These are phyloP conservation scores for Cladosporium cucumerinum DNA, from an alignment of 2,329 filamentous ascomycete genomes.

Conservation along the genomic window DNA sequence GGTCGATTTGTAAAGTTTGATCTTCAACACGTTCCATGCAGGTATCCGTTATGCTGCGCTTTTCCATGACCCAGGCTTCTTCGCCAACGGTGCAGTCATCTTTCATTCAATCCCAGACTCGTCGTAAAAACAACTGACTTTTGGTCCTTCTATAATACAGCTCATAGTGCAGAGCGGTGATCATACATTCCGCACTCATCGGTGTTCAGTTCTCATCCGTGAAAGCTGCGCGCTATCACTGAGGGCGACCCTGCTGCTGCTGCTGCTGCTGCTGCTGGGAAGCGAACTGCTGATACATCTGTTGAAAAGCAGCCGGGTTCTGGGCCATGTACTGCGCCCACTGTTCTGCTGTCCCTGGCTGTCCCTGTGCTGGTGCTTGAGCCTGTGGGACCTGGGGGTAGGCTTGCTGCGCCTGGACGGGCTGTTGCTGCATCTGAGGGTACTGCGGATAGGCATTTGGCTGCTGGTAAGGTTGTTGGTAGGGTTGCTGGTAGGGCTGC, in stretches of 20 bases:
- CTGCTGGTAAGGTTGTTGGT: constrained; percentile 13
- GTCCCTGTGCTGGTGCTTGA: constrained; percentile 21
- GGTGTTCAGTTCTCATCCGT: not conserved
- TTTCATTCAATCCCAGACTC: not conserved
- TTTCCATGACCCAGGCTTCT: not conserved
- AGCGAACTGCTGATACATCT: not conserved
- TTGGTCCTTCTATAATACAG: not conserved
- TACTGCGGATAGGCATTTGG: constrained; percentile 29
- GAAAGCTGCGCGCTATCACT: not conserved
- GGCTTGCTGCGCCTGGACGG: constrained; percentile 23
- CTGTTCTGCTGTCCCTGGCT: constrained; percentile 18
- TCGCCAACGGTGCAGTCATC: not conserved
- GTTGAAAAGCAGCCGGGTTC: not conserved
- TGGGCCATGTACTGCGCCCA: not conserved
- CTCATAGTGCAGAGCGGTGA: not conserved
- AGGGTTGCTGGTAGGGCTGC: constrained; percentile 16
- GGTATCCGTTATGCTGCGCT: not conserved
- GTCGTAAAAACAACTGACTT: not conserved
- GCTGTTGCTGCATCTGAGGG: constrained; percentile 19
- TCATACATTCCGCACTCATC: not conserved
- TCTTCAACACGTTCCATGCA: not conserved
- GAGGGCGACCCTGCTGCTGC: not conserved
- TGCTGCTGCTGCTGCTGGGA: constrained; percentile 15
- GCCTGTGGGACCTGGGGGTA: constrained; percentile 20
- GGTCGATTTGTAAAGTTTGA: not conserved